These are phyloP conservation scores for Volvariella volvacea DNA, from an alignment of 1,284 basidiomycete genomes.

Conservation along the genomic window DNA sequence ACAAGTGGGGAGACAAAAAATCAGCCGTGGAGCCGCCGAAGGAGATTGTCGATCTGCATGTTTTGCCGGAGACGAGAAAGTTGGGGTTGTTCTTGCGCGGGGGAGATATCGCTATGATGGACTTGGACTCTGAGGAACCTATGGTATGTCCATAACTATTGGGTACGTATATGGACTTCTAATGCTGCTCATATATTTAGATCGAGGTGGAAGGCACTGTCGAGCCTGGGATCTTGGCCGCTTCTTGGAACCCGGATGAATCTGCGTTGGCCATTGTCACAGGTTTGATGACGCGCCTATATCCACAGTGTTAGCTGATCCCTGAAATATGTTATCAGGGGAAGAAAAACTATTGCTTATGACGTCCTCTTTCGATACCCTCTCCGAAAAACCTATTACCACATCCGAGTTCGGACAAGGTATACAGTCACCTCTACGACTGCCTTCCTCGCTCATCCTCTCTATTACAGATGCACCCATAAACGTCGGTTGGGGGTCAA, in stretches of 20 bases:
- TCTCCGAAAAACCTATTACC: slow-evolving; percentile 73
- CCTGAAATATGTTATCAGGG: slow-evolving; percentile 32
- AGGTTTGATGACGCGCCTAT: slow-evolving; percentile 34
- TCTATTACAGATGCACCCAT: slow-evolving; percentile 69
- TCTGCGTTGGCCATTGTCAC: slow-evolving; percentile 77
- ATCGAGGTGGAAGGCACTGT: slow-evolving; percentile 81
- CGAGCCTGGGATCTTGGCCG: slow-evolving; percentile 78
- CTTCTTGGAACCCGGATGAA: slow-evolving; percentile 89
- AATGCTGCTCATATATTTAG: slow-evolving; percentile 24
- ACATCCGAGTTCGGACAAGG: slow-evolving; percentile 84
- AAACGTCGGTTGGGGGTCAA: slow-evolving; percentile 97
- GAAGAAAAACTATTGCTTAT: slow-evolving; percentile 83
- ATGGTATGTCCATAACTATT: slow-evolving; percentile 25
- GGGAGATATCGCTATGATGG: slow-evolving; percentile 73
- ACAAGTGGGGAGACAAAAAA: slow-evolving; percentile 7
- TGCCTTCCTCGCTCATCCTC: slow-evolving; percentile 8
- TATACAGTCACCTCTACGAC: slow-evolving; percentile 17
- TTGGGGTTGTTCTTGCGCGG: slow-evolving; percentile 61
- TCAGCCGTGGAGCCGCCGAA: slow-evolving; percentile 16
- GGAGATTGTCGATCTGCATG: slow-evolving; percentile 56
- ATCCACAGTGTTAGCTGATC: not conserved
- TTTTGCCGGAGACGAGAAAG: slow-evolving; percentile 59
- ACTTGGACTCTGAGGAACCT: slow-evolving; percentile 47
- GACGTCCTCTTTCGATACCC: slow-evolving; percentile 84
- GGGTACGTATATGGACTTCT: slow-evolving; percentile 2